A percentile compares a stretch with the other conserved stretches of the same genome.
phyloP scores from a whole-genome alignment of 192 early-diverging fungal species.

The Podila clonocystis region DNA sequence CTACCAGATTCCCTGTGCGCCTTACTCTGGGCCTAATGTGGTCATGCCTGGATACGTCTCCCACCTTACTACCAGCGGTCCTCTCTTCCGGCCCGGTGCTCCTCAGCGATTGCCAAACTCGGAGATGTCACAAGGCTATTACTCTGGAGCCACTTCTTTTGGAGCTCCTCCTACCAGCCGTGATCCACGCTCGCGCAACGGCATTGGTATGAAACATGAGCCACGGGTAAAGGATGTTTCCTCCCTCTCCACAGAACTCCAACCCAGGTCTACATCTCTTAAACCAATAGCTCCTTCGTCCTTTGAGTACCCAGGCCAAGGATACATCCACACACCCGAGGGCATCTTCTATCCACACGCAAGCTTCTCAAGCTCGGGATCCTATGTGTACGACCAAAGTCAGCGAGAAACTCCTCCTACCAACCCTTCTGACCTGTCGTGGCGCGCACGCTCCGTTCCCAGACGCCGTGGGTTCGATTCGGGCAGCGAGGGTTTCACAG shows the following conservation, averaged over 20 bases:
- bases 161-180: no score
- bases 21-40: neutral
- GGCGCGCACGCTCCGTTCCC: no score
- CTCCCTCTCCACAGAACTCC: neutral
- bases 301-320: neutral
- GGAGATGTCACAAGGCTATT: neutral
- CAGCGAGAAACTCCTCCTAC: neutral
- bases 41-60: neutral
- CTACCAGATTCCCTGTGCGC: neutral
- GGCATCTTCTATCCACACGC: conserved; percentile 18
- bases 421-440: no score
- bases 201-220: no score
- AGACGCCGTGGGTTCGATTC: no score
- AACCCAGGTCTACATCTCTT: no score
- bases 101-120: neutral
- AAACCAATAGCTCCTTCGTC: neutral
- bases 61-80: neutral
- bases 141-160: no score
- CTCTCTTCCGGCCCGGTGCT: neutral
- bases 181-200: no score
- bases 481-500: neutral
- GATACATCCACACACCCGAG: conserved; percentile 10
- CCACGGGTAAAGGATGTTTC: no score
- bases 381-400: neutral
- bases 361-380: neutral